Percentiles rank a stretch among this genome's conserved stretches.
phyloP scores from a whole-genome alignment of 306 rosid species.

The Hippophae tibetana region DNA sequence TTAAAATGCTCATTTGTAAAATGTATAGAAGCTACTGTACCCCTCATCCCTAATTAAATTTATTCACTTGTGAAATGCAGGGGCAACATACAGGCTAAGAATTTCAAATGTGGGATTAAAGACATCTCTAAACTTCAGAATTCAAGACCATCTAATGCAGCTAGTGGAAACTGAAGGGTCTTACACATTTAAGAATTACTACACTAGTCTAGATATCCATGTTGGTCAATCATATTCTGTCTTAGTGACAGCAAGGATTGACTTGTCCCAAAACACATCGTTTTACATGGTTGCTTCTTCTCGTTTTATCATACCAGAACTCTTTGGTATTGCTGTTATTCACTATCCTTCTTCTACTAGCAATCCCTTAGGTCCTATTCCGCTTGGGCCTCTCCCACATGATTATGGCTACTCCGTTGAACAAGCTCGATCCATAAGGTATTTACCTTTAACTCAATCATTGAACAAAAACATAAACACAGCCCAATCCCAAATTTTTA shows the following conservation, averaged over 20 bases:
- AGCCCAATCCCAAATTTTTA: not conserved
- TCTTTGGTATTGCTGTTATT: not conserved
- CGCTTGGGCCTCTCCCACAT: conserved; percentile 1
- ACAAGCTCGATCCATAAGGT: conserved; percentile 6
- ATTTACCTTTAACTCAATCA: no score
- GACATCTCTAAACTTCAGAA: conserved; percentile 6
- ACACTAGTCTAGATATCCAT: conserved; percentile 7
- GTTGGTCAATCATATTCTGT: not conserved
- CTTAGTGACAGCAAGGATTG: not conserved
- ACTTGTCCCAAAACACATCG: not conserved
- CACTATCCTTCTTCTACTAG: not conserved
- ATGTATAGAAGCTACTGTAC: no score
- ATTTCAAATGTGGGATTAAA: conserved; percentile 10
- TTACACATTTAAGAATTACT: conserved; percentile 3
- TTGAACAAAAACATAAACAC: not conserved
- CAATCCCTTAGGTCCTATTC: not conserved
- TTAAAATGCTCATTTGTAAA: no score
- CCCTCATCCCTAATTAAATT: no score
- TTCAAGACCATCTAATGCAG: not conserved
- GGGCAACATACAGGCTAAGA: conserved; percentile 7
- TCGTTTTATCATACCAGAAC: not conserved
- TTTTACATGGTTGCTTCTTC: conserved; percentile 2
- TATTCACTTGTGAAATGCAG: not conserved
- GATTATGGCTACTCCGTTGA: not conserved
- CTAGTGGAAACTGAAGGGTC: conserved; percentile 6